Percentiles rank a stretch among this genome's conserved stretches.
phyloP scores from a whole-genome alignment of 2,329 filamentous ascomycete species.

The Iodosphaeria phyllophila region DNA sequence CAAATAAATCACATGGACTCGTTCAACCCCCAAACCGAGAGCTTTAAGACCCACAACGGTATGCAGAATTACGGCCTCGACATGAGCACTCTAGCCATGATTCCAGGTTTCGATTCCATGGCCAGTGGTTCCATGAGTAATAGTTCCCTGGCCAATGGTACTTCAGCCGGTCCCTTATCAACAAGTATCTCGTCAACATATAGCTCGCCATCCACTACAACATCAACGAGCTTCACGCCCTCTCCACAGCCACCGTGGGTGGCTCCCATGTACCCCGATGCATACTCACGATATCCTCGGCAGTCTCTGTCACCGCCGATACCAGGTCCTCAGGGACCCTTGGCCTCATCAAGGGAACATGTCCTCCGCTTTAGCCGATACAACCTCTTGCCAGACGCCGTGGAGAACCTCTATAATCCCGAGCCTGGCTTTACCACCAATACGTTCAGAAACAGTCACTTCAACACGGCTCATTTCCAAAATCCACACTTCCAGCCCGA shows the following conservation, averaged over 20 bases:
- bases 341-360: too few relatives aligned
- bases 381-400: too few relatives aligned
- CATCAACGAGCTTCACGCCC: slow-evolving; percentile 12
- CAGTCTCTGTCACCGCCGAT: slow-evolving; percentile 12
- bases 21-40: slow-evolving; percentile 26
- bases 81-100: slow-evolving; percentile 23
- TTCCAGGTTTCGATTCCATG: slow-evolving; percentile 24
- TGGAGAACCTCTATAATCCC: too few relatives aligned
- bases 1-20: slow-evolving; percentile 33
- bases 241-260: slow-evolving; percentile 20
- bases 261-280: slow-evolving; percentile 14
- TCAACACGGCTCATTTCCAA: slow-evolving; percentile 47
- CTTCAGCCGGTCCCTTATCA: too few relatives aligned
- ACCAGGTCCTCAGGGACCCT: slow-evolving; percentile 13
- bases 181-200: slow-evolving; percentile 16
- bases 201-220: slow-evolving; percentile 15
- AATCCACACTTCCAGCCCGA: slow-evolving; percentile 43
- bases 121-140: too few relatives aligned
- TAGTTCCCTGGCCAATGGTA: too few relatives aligned
- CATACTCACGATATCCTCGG: slow-evolving; percentile 5
- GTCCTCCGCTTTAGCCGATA: slow-evolving; percentile 38
- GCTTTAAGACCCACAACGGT: too few relatives aligned
- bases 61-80: slow-evolving; percentile 10
- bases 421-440: slow-evolving; percentile 22
- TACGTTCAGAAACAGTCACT: slow-evolving; percentile 48